Evolutionary conservation across 768 basidiomycete species (phyloP), one percentile per base, ranked within the genome.

Genomic region (Amanita exitialis): DNA sequence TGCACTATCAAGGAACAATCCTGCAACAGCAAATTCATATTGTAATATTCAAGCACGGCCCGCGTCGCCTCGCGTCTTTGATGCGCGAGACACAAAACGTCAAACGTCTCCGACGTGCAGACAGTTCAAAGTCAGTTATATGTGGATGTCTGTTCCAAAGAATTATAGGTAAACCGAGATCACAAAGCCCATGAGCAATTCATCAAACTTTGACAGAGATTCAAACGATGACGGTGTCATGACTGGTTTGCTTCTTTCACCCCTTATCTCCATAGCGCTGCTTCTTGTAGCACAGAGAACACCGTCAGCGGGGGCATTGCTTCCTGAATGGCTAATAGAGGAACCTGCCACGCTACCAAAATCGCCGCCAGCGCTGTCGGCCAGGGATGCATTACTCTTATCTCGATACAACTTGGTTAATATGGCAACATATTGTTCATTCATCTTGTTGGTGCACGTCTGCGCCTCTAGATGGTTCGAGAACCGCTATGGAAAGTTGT

Each of bases 71-170:
- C 60, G 66, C 51, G 46, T 61, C 52, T 49, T 61, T 8, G 82
- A 83, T 20, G 46, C 23, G 16, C 50, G 50, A 36, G 79, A 82
- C 9, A 57, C 56, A 41, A 76, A 65, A 60, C 78, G 75, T 45
- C 59, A 59, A 41, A 39, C 49, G 20, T 51, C 53, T 47, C 48
- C 58, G 27, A 53, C 58, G 25, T 57, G 58, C 46, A 68, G 67
- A 53, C 79, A 75, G 65, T 67, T 69, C 20, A 76, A 79, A 58
- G 79, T 81, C 51, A 81, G 82, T 30, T 86, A 81, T 60, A 75
- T 91, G 21, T 92, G 88, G 88, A 91, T 92, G 90, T 86, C 89
- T 13, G 87, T 90, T 4, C 84, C 86, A 0, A 89, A 90, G 65
- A 90, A 92, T 60, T 92, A 88, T 61, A 74, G 89, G 87, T 85